A percentile compares a stretch with the other conserved stretches of the same genome.
Conservation (phyloP, 1,284 basidiomycete species). For the Rhodotorula sp. region DNA sequence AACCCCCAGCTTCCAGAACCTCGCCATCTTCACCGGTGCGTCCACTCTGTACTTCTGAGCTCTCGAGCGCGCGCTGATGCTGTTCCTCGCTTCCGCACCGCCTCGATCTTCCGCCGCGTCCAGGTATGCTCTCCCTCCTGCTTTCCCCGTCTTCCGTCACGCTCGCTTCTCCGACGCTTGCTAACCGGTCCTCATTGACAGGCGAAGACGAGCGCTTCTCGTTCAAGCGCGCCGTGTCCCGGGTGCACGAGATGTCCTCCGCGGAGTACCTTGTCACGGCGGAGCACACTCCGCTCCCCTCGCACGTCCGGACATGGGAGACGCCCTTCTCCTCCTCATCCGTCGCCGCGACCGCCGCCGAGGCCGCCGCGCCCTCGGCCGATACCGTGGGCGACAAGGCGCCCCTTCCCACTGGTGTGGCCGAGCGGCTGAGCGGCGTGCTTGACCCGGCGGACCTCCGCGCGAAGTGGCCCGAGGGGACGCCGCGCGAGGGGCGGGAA, state of each 20-base stretch:
- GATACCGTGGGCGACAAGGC: conserved; percentile 30
- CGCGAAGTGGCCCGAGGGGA: conserved; percentile 27
- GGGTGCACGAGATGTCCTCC: conserved; percentile 67
- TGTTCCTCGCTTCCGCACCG: too few species aligned
- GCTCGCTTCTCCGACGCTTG: too few species aligned
- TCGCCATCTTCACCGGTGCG: conserved; percentile 66
- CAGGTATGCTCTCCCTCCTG: not conserved
- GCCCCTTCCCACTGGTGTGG: not conserved
- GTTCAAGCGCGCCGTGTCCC: conserved; percentile 64
- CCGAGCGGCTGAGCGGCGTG: conserved; percentile 30
- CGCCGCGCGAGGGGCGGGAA: conserved; percentile 20
- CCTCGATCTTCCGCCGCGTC: too few species aligned
- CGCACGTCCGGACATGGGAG: conserved; percentile 38
- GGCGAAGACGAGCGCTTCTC: conserved; percentile 52
- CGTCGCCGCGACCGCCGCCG: not conserved
- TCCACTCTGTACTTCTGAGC: conserved; percentile 13
- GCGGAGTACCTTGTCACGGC: conserved; percentile 54
- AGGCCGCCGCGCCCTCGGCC: not conserved
- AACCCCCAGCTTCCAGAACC: conserved; percentile 52
- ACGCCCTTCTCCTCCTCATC: not conserved
- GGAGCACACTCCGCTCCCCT: conserved; percentile 29
- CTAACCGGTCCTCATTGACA: conserved; percentile 46
- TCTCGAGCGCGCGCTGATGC: too few species aligned
- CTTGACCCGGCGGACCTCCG: conserved; percentile 30
- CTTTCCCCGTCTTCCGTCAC: not conserved